Conservation (phyloP, 2,329 filamentous ascomycete species). For the Monosporascus cannonballus region DNA sequence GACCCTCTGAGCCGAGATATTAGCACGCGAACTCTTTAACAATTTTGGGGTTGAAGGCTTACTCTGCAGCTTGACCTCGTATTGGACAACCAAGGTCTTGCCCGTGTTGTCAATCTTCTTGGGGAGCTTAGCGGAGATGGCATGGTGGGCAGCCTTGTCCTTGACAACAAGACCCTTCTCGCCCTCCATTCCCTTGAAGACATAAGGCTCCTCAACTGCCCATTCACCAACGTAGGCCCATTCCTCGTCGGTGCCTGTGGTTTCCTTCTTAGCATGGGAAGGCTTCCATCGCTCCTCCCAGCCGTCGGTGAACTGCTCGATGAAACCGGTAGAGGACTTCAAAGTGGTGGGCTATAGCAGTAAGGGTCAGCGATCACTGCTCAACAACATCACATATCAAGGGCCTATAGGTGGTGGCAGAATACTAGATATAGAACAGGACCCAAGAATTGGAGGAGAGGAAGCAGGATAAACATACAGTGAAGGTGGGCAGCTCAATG, state of each 20-base stretch:
- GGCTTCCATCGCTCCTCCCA: conserved; percentile 93
- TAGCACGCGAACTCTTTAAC: conserved; percentile 21
- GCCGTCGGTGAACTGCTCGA: conserved; percentile 97
- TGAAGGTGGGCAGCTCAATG: conserved; percentile 74
- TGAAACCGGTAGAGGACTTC: conserved; percentile 72
- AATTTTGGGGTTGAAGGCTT: conserved; percentile 34
- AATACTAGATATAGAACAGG: not conserved
- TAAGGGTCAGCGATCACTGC: not conserved
- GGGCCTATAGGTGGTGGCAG: not conserved
- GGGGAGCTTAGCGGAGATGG: conserved; percentile 97
- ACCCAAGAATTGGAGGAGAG: conserved; percentile 1
- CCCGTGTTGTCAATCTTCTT: conserved; percentile 96
- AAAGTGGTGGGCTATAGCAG: conserved; percentile 67
- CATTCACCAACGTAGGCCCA: conserved; percentile 98
- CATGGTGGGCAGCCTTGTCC: conserved; percentile 96
- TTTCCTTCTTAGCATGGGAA: conserved; percentile 94
- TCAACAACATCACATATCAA: conserved; percentile 1
- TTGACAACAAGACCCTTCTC: conserved; percentile 98
- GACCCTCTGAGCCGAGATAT: conserved; percentile 57
- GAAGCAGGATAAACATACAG: conserved; percentile 53
- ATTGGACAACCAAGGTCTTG: conserved; percentile 95
- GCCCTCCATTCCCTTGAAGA: conserved; percentile 87
- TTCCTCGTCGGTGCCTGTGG: conserved; percentile 74
- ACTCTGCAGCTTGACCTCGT: conserved; percentile 99
- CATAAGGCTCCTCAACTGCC: conserved; percentile 87